phyloP scores from a whole-genome alignment of 805 yeast genomes.

The Candida maltosa region DNA sequence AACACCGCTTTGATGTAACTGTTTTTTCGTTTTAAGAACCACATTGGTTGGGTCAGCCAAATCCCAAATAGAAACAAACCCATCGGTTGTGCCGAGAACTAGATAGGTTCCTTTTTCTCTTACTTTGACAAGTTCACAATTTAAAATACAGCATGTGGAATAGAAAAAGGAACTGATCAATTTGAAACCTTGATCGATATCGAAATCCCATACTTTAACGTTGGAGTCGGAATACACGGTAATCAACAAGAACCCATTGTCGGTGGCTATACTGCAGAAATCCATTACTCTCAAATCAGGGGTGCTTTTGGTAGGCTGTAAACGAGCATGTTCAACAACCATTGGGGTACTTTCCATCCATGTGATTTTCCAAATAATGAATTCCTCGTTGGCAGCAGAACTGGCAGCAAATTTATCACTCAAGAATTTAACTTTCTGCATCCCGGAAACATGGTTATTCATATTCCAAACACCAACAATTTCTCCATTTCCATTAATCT shows the following conservation, averaged over 20 bases:
- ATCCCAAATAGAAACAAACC: conserved; percentile 64
- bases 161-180: conserved; percentile 50
- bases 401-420: conserved; percentile 42
- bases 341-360: conserved; percentile 36
- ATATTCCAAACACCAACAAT: conserved; percentile 55
- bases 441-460: conserved; percentile 84
- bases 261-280: conserved; percentile 50
- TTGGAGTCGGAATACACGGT: conserved; percentile 86
- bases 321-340: conserved; percentile 45
- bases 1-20: conserved; percentile 82
- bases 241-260: conserved; percentile 49
- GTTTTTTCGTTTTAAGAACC: conserved; percentile 11
- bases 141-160: conserved; percentile 73
- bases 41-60: conserved; percentile 22
- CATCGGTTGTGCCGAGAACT: conserved; percentile 78
- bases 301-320: conserved; percentile 49
- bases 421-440: conserved; percentile 70
- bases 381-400: conserved; percentile 86
- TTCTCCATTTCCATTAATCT: conserved; percentile 34
- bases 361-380: conserved; percentile 70
- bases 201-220: conserved; percentile 62
- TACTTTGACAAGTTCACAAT: conserved; percentile 31
- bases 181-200: conserved; percentile 34
- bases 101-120: conserved; percentile 30
- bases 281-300: conserved; percentile 94